Conservation (phyloP, 225 moss, liverwort and hornwort genomes). For the Polytrichum formosum region DNA sequence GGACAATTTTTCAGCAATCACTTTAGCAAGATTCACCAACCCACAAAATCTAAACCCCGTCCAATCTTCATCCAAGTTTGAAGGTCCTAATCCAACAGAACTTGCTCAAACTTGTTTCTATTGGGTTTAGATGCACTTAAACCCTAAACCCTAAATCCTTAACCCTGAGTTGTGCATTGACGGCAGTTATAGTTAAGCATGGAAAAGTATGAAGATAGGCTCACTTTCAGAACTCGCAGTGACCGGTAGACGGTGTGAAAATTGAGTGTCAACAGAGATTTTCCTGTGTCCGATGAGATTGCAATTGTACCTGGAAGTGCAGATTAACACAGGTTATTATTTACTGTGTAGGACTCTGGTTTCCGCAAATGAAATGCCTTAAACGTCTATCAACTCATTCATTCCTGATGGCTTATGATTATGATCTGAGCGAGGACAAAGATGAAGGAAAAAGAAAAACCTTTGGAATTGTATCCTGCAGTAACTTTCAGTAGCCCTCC, state of each 20-base stretch:
- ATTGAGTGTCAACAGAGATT: slow-evolving; percentile 35
- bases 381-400: too few species aligned
- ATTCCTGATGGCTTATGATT: too few species aligned
- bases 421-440: background rate
- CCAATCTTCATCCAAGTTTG: too few species aligned
- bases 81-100: too few species aligned
- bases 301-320: slow-evolving; percentile 34
- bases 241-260: slow-evolving; percentile 49
- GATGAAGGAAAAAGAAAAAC: slow-evolving; percentile 8
- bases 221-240: slow-evolving; percentile 40
- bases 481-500: slow-evolving; percentile 48
- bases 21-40: too few species aligned
- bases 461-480: slow-evolving; percentile 47
- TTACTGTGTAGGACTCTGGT: too few species aligned
- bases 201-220: background rate
- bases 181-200: background rate
- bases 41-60: too few species aligned
- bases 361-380: too few species aligned
- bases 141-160: background rate
- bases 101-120: too few species aligned
- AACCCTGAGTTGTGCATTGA: background rate
- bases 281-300: slow-evolving; percentile 34
- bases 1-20: too few species aligned
- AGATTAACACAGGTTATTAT: too few species aligned
- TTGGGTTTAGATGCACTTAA: too few species aligned